Base-by-base conservation (phyloP, 257 asterid species). In the Asclepias syriaca region DNA sequence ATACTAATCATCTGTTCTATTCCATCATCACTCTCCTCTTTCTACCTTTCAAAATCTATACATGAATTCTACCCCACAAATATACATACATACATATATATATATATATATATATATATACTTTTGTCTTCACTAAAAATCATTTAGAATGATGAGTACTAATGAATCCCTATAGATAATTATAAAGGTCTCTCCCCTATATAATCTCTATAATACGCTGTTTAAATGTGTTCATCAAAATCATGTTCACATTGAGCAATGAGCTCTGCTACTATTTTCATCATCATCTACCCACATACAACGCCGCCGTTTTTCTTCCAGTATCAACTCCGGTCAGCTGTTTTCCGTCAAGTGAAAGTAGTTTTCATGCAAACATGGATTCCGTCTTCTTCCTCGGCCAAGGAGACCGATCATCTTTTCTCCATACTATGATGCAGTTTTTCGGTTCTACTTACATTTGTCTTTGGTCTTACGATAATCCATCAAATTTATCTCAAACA, bases 381-480 rank as follows among this genome's bases (percentile, higher is more conserved):
- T 81, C 90, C 58, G 68, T 92, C 19, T 89, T 92, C 74, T 79
- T 58, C 69, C 90, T 85, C 4, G 83, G 75, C 8, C 88, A 85
- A 48, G 87, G 73, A 57, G 94, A 87, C 0, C 86, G 96, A 1
- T 29, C 88, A 16, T 71, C 73, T 66, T 82, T 86, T 56, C 85
- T 93, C 43, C 83, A 73, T 15, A 77, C 80, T 3, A 84, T 89
- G 77, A 70, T 85, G 79, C 90, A 85, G 57, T 69, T 86, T 50
- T 74, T 81, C 50, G 88, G 86, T 1, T 79, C 87, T 73, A 73
- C 84, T 48, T 83, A 93, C 80, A 71, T 93, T 76, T 91, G 96
- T 77, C 85, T 93, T 2, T 89, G 96, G 96, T 84, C 86, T 48
- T 83, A 82, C 19, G 43, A 51, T 24, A 24, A 24, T 43, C 48